Evolutionary conservation across 306 rosid genomes (phyloP).

Genomic region (Dryas drummondii): DNA sequence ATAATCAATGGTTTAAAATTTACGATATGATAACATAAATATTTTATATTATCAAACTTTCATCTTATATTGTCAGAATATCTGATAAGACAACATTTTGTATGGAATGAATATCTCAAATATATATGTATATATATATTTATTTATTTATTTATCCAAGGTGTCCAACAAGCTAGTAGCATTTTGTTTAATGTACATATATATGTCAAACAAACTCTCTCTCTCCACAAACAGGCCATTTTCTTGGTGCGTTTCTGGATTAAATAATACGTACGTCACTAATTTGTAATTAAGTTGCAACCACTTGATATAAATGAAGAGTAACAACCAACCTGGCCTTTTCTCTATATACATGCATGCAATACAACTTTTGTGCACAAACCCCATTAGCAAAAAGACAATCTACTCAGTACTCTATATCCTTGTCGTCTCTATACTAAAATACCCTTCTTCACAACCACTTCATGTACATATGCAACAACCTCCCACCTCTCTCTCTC

Average conservation of each 20-base stretch:
- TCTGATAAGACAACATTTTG: too few species aligned
- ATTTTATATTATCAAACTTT: too few species aligned
- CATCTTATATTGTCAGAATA: too few species aligned
- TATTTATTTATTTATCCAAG: too few species aligned
- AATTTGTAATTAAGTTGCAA: slow-evolving; percentile 12
- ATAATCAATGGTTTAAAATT: too few species aligned
- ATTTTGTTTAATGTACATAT: not conserved
- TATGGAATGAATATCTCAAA: too few species aligned
- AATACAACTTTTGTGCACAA: slow-evolving; percentile 18
- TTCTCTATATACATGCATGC: slow-evolving; percentile 1
- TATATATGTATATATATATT: too few species aligned
- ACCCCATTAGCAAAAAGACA: slow-evolving; percentile 24
- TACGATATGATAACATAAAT: too few species aligned
- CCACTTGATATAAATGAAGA: slow-evolving; percentile 42
- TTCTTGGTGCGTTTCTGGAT: slow-evolving; percentile 21
- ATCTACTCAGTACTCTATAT: slow-evolving; percentile 15
- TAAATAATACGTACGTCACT: slow-evolving; percentile 14
- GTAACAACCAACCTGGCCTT: slow-evolving; percentile 22
- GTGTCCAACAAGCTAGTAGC: too few species aligned
- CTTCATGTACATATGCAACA: slow-evolving; percentile 22
- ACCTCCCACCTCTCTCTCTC: slow-evolving; percentile 11
- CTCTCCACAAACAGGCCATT: not conserved
- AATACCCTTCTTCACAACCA: slow-evolving; percentile 32
- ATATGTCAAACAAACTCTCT: slow-evolving; percentile 1
- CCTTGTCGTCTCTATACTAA: slow-evolving; percentile 18